These are phyloP conservation scores for Verbascum thapsus DNA, from an alignment of 257 asterid genomes.

Conservation along the genomic window DNA sequence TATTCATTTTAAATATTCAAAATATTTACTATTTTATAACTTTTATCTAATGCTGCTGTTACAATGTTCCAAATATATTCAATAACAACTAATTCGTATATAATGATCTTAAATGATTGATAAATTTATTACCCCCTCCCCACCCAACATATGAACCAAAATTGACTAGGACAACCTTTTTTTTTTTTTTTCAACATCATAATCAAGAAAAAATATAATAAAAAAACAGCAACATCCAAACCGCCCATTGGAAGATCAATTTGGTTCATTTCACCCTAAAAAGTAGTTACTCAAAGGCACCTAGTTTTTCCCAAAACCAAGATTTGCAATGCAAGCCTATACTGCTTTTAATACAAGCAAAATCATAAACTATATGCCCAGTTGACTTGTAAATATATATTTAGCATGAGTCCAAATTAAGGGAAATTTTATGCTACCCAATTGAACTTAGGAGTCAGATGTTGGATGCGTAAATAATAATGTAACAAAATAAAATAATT, in stretches of 20 bases:
- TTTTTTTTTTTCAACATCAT: conserved; percentile 6
- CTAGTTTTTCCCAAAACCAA: conserved; percentile 41
- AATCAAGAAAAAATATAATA: conserved; percentile 3
- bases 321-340: conserved; percentile 25
- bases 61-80: too few relatives aligned
- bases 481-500: too few relatives aligned
- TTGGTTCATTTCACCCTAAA: conserved; percentile 7
- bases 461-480: too few relatives aligned
- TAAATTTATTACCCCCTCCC: background rate
- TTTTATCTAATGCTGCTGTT: too few relatives aligned
- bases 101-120: conserved; percentile 11
- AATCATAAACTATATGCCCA: conserved; percentile 9
- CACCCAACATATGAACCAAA: conserved; percentile 4
- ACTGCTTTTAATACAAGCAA: conserved; percentile 5
- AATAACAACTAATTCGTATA: too few relatives aligned
- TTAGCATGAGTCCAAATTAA: background rate
- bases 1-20: too few relatives aligned
- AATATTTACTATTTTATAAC: too few relatives aligned
- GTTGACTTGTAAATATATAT: conserved; percentile 32
- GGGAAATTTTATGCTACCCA: too few relatives aligned
- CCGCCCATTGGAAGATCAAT: conserved; percentile 44
- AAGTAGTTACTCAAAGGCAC: conserved; percentile 22
- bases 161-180: conserved; percentile 1
- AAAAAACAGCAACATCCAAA: conserved; percentile 8
- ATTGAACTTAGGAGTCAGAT: too few relatives aligned